Evolutionary conservation across 2,329 filamentous ascomycete species (phyloP).

Genomic region (Cercospora zeae-maydis): DNA sequence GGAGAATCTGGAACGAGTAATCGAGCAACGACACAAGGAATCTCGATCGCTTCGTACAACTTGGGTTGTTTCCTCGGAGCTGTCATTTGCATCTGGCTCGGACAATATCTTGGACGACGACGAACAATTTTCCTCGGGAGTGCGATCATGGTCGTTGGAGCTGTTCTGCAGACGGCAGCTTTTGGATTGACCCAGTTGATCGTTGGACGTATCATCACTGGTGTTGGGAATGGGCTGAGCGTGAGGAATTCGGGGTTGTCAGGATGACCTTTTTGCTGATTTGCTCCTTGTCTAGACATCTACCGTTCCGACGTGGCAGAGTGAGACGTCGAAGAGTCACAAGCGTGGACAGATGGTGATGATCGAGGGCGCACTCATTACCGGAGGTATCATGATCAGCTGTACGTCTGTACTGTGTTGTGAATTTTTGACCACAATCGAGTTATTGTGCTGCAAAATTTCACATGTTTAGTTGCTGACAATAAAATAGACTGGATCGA

Average conservation of each 20-base stretch:
- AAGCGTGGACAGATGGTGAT: slow-evolving; percentile 39
- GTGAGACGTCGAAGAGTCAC: slow-evolving; percentile 51
- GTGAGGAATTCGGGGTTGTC: slow-evolving; percentile 27
- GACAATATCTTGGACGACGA: slow-evolving; percentile 51
- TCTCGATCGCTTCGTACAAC: slow-evolving; percentile 31
- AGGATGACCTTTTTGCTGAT: not conserved
- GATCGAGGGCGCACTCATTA: slow-evolving; percentile 49
- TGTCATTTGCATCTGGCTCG: slow-evolving; percentile 48
- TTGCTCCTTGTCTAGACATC: not conserved
- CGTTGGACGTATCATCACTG: slow-evolving; percentile 50
- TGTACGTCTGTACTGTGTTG: slow-evolving; percentile 24
- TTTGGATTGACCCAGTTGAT: slow-evolving; percentile 46
- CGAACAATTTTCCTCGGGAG: slow-evolving; percentile 51
- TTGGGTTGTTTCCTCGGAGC: slow-evolving; percentile 51
- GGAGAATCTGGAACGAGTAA: slow-evolving; percentile 13
- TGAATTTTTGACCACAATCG: too few relatives aligned
- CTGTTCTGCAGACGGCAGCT: slow-evolving; percentile 46
- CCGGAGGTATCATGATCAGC: slow-evolving; percentile 29
- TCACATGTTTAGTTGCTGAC: not conserved
- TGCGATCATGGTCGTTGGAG: slow-evolving; percentile 49
- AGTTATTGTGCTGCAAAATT: not conserved
- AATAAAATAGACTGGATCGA: slow-evolving; percentile 44
- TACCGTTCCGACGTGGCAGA: slow-evolving; percentile 50
- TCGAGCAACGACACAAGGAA: slow-evolving; percentile 19
- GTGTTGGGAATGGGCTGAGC: slow-evolving; percentile 53